A percentile compares a stretch with the other conserved stretches of the same genome.
Evolutionary conservation across 2,329 filamentous ascomycete species (phyloP).

Genomic region (Juglanconis sp.): DNA sequence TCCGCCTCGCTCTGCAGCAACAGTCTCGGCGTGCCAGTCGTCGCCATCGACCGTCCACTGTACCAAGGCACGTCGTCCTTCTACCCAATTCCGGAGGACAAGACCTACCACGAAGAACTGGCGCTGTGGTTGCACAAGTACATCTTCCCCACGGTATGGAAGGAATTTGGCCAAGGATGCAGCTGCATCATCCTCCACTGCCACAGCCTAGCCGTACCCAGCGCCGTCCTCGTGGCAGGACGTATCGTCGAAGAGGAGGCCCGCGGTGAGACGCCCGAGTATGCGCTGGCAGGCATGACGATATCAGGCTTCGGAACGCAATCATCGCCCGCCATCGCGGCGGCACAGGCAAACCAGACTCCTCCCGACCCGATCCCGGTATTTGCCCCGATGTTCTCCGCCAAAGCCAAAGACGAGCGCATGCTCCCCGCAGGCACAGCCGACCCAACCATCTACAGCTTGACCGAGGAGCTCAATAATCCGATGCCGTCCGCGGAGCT

Average conservation of each 20-base stretch:
- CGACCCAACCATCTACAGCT: conserved; percentile 16
- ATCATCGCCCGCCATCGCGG: not conserved
- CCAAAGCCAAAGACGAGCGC: conserved; percentile 15
- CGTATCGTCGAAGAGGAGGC: conserved; percentile 6
- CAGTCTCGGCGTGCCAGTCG: conserved; percentile 20
- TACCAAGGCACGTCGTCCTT: conserved; percentile 19
- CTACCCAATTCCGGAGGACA: conserved; percentile 8
- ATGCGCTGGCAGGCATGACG: conserved; percentile 22
- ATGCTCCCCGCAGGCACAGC: conserved; percentile 20
- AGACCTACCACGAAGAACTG: conserved; percentile 10
- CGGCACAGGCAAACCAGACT: not conserved
- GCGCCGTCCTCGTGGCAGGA: conserved; percentile 20
- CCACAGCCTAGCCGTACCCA: conserved; percentile 22
- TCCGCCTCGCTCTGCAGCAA: conserved; percentile 15
- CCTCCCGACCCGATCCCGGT: not conserved
- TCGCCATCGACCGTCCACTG: conserved; percentile 23
- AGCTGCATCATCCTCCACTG: conserved; percentile 20
- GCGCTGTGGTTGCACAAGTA: conserved; percentile 5
- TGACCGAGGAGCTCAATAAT: conserved; percentile 17
- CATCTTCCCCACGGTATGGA: conserved; percentile 20
- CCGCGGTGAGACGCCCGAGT: not conserved
- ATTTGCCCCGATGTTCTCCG: conserved; percentile 1
- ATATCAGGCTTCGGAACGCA: conserved; percentile 22
- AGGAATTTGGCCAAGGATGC: conserved; percentile 19
- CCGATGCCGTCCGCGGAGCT: conserved; percentile 19